phyloP scores from a whole-genome alignment of 148 eudicot species.

The Camellia sinensis region DNA sequence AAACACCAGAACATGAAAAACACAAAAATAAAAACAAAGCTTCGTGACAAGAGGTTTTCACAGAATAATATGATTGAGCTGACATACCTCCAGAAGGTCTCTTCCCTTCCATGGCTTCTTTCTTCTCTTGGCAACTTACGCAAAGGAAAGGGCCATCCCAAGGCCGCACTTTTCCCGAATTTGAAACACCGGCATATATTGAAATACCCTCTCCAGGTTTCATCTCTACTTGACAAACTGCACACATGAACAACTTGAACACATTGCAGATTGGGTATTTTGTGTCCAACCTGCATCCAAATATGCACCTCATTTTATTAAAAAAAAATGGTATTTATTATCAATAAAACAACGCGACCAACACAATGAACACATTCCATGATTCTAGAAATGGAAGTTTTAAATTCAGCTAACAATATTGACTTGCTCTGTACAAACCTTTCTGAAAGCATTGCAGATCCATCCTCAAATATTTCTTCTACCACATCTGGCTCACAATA shows the following conservation, averaged over 20 bases:
- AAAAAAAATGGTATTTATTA: background rate
- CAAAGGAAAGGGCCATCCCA: conserved; percentile 99
- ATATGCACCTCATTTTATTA: background rate
- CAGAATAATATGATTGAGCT: background rate
- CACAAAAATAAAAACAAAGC: background rate
- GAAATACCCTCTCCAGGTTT: conserved; percentile 96
- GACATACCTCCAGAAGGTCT: conserved; percentile 81
- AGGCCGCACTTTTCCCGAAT: conserved; percentile 59
- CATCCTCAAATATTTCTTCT: conserved; percentile 92
- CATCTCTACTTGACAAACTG: conserved; percentile 89
- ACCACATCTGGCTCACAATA: conserved; percentile 66
- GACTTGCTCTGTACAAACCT: conserved; percentile 41
- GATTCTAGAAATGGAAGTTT: background rate
- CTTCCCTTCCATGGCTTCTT: conserved; percentile 98
- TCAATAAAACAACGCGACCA: background rate
- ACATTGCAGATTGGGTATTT: conserved; percentile 93
- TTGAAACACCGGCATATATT: conserved; percentile 56
- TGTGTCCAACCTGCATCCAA: conserved; percentile 68
- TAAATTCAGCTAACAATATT: background rate
- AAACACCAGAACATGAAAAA: conserved; percentile 17
- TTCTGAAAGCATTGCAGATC: conserved; percentile 85
- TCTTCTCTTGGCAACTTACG: conserved; percentile 80
- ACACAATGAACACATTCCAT: background rate
- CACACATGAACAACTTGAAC: conserved; percentile 96
- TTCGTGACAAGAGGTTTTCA: background rate